Conservation (phyloP, 257 asterid species). For the Solanum clarkiae region DNA sequence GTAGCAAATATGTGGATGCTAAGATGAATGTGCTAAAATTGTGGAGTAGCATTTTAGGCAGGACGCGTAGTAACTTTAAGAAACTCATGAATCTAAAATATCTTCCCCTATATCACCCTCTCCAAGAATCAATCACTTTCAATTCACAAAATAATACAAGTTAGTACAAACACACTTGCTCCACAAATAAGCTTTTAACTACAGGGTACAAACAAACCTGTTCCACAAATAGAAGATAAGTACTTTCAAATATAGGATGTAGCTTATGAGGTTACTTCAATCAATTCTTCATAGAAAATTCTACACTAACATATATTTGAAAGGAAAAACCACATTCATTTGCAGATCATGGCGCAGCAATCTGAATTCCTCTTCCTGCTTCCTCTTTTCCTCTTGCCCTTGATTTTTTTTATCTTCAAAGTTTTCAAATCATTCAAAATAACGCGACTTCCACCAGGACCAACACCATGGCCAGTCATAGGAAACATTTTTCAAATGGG, state of each 20-base stretch:
- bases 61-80: background rate
- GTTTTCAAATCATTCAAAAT: background rate
- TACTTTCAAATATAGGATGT: background rate
- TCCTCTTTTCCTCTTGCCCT: background rate
- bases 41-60: background rate
- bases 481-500: constrained; percentile 17
- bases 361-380: background rate
- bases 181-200: background rate
- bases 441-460: constrained; percentile 41
- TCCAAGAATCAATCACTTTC: background rate
- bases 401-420: background rate
- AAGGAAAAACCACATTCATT: background rate
- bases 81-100: background rate
- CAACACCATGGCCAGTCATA: constrained; percentile 38
- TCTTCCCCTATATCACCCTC: background rate
- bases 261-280: background rate
- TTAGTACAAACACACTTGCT: too few species aligned
- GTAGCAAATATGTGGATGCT: background rate
- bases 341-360: background rate
- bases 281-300: background rate
- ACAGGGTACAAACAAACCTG: background rate
- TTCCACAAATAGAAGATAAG: background rate
- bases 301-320: background rate
- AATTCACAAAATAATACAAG: background rate
- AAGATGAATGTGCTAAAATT: background rate